These are phyloP conservation scores for Diaporthe sp. DNA, from an alignment of 2,329 filamentous ascomycete genomes.

Conservation along the genomic window DNA sequence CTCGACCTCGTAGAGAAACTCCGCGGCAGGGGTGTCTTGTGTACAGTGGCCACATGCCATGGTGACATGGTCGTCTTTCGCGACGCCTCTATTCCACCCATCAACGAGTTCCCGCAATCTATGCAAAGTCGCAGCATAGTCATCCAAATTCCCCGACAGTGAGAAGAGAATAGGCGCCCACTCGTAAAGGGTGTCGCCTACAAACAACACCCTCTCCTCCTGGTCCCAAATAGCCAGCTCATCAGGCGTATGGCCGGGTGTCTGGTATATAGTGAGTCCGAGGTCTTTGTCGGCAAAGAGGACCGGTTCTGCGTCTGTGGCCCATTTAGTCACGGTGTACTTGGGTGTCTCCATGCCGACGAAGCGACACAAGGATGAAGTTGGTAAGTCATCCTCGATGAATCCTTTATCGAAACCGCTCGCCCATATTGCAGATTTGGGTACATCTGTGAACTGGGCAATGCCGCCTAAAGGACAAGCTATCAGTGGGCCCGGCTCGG, in stretches of 20 bases:
- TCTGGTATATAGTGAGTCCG: constrained; percentile 58
- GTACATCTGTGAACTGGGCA: constrained; percentile 51
- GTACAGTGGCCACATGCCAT: constrained; percentile 37
- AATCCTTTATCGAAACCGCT: constrained; percentile 55
- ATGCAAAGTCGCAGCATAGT: constrained; percentile 41
- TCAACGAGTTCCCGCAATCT: constrained; percentile 40
- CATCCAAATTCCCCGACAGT: constrained; percentile 39
- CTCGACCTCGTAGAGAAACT: constrained; percentile 26
- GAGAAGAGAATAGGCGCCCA: constrained; percentile 46
- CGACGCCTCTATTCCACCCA: constrained; percentile 34
- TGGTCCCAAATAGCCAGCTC: constrained; percentile 60
- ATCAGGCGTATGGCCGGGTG: constrained; percentile 62
- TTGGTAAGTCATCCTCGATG: constrained; percentile 53
- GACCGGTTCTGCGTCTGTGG: constrained; percentile 53
- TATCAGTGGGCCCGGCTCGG: background rate
- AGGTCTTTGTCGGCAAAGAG: constrained; percentile 46
- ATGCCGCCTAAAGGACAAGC: constrained; percentile 50
- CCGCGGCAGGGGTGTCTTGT: constrained; percentile 10
- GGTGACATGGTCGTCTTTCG: background rate
- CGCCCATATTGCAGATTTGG: constrained; percentile 49
- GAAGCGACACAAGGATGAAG: constrained; percentile 57
- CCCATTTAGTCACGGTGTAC: constrained; percentile 59
- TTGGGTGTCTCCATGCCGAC: constrained; percentile 53
- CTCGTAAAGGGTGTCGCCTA: constrained; percentile 62
- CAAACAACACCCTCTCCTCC: constrained; percentile 58